A percentile compares a stretch with the other conserved stretches of the same genome.
Evolutionary conservation across 352 stramenopile species (phyloP).

Genomic region (Pelagophyceae sp.): DNA sequence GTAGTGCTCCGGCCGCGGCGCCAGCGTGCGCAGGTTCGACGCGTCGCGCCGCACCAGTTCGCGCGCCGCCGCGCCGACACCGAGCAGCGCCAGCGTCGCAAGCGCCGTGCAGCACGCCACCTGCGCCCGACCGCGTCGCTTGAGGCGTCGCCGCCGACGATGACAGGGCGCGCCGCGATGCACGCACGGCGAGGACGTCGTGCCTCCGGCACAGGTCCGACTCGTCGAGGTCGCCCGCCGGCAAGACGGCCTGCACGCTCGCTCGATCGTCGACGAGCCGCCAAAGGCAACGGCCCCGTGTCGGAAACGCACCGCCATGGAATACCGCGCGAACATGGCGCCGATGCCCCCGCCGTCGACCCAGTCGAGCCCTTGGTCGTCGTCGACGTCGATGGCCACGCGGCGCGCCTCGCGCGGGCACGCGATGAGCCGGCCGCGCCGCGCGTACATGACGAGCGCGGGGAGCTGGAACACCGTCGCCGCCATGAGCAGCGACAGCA

Average conservation of each 20-base stretch:
- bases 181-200: neutral
- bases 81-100: neutral
- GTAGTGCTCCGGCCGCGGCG: conserved; percentile 17
- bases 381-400: neutral
- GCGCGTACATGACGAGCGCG: conserved; percentile 4
- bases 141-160: too few species aligned
- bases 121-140: too few species aligned
- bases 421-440: neutral
- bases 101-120: neutral
- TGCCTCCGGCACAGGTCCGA: neutral
- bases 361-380: neutral
- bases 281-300: too few species aligned
- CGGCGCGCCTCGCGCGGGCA: neutral
- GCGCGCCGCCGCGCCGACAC: neutral
- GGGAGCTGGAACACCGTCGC: conserved; percentile 7
- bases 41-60: conserved; percentile 8
- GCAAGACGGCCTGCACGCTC: too few species aligned
- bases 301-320: conserved; percentile 10
- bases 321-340: neutral
- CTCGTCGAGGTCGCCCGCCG: neutral
- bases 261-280: too few species aligned
- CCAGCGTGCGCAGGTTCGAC: neutral
- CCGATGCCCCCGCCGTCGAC: neutral
- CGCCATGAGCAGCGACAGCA: conserved; percentile 9
- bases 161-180: too few species aligned